Base-by-base conservation (phyloP, 768 basidiomycete species). In the Myochromella boudieri region DNA sequence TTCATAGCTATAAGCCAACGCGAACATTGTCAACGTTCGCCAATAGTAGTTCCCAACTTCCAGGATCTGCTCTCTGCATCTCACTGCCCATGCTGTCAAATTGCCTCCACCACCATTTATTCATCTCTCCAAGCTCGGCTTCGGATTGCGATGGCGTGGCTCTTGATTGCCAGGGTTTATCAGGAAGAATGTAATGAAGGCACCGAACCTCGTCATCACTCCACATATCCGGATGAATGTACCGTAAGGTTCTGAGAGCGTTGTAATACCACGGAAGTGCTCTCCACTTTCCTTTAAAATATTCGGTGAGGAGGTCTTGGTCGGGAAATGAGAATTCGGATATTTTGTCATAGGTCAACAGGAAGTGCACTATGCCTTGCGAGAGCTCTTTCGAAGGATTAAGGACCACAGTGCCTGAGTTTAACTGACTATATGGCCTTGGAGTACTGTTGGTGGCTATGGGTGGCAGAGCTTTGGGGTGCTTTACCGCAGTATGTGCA, bases 261-360 rank as follows among this genome's bases (percentile, higher is more conserved):
- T 99, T 99, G 66, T 93, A 95, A 51, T 82, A 82, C 82, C 89
- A 97, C 1, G 84, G 79, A 31, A 95, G 66, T 4, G 89, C 84
- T 43, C 71, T 76, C 89, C 91, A 94, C 61, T 66, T 82, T 14
- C 85, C 87, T 45, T 75, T 66, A 71, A 95, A 98, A 60, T 82
- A 80, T 25, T 76, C 78, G 1, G 94, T 78, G 25, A 97, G 79
- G 25, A 97, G 76, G 56, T 99, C 95, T 64, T 99, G 95, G 65
- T 99, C 95, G 1, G 92, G 84, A 63, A 97, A 97, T 36, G 61
- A 66, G 56, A 73, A 80, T 26, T 65, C 67, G 14, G 67, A 24
- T 44, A 78, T 68, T 42, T 63, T 63, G 39, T 64, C 68, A 50
- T 61, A 63, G 5, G 71, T 71, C 8, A 70, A 66, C 26, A 95